Conservation (phyloP, 202 grass and related monocot species). For the Bolboschoenoplectus hybrid region DNA sequence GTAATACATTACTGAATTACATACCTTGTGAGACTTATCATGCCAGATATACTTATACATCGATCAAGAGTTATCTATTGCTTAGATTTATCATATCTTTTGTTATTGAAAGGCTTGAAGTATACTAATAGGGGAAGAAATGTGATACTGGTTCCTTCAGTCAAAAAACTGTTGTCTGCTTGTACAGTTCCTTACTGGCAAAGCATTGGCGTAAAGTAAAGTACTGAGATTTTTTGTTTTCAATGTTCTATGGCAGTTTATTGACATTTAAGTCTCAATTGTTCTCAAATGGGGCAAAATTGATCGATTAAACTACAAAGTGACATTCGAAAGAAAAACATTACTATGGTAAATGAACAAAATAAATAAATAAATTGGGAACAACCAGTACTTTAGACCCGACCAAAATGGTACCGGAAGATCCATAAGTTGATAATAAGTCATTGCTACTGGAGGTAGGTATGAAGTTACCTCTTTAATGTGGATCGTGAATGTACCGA, state of each 20-base stretch:
- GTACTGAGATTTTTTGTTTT: not conserved
- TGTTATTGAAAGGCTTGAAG: slow-evolving; percentile 21
- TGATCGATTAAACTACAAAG: not conserved
- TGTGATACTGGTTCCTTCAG: not conserved
- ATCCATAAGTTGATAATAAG: not conserved
- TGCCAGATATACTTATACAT: not conserved
- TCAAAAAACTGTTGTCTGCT: not conserved
- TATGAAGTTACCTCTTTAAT: not conserved
- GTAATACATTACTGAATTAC: not conserved
- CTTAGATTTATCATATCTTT: not conserved
- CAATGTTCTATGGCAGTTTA: not conserved
- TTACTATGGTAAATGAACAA: not conserved
- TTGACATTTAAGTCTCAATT: not conserved
- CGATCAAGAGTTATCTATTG: not conserved
- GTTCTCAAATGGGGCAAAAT: not conserved
- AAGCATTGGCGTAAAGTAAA: not conserved
- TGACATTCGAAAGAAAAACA: not conserved
- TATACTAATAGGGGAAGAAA: not conserved
- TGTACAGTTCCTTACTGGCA: not conserved
- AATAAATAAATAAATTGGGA: not conserved
- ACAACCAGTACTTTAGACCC: not conserved
- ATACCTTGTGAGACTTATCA: not conserved
- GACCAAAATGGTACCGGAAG: not conserved
- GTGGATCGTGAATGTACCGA: slow-evolving; percentile 1
- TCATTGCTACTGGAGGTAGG: not conserved